These are phyloP conservation scores for Aaosphaeria arxii DNA, from an alignment of 2,329 filamentous ascomycete genomes.

Conservation along the genomic window DNA sequence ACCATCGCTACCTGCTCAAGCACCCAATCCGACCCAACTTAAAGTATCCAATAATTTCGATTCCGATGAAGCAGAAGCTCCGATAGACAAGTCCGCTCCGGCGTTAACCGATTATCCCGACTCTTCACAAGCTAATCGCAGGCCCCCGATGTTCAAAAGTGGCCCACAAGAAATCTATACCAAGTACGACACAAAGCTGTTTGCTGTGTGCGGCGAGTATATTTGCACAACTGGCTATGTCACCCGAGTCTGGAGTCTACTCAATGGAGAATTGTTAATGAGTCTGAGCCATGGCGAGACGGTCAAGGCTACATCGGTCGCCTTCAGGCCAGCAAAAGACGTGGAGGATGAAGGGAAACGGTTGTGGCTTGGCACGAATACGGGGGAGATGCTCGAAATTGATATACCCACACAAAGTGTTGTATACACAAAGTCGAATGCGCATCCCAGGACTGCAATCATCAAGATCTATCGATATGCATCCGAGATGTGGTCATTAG, in stretches of 20 bases:
- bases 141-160: constrained; percentile 71
- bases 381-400: constrained; percentile 84
- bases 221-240: constrained; percentile 84
- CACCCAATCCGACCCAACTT: constrained; percentile 4
- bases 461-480: constrained; percentile 81
- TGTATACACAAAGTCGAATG: constrained; percentile 63
- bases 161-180: constrained; percentile 74
- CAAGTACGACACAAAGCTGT: constrained; percentile 80
- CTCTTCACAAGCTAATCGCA: constrained; percentile 76
- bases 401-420: constrained; percentile 74
- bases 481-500: constrained; percentile 90
- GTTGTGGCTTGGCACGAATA: constrained; percentile 86
- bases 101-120: constrained; percentile 72
- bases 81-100: constrained; percentile 51
- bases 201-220: constrained; percentile 84
- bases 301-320: constrained; percentile 73
- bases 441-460: constrained; percentile 76
- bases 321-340: constrained; percentile 78
- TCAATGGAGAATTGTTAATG: constrained; percentile 77
- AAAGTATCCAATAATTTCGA: constrained; percentile 37
- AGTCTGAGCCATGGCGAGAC: constrained; percentile 82
- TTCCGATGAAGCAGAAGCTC: constrained; percentile 49
- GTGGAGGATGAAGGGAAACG: constrained; percentile 77
- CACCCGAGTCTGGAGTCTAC: constrained; percentile 83
- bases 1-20: constrained; percentile 1